Base-by-base conservation (phyloP, 176 grass and related monocot species). In the Musa schizocarpa region DNA sequence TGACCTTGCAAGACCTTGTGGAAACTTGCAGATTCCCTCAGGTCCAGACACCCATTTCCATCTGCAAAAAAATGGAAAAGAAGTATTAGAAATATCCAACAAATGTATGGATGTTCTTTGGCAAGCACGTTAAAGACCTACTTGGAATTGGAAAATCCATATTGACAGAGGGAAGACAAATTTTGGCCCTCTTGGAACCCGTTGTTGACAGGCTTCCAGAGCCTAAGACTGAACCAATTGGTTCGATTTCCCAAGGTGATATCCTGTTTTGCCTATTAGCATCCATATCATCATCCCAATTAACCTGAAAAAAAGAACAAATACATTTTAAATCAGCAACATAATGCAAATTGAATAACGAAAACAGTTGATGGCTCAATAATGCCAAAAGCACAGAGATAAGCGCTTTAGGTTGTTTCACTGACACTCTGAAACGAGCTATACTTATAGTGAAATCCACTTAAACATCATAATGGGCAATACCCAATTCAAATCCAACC, bases 1-100 rank as follows among this genome's bases (percentile, higher is more conserved):
- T 99, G 95, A 99, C 95, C 90, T 99, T 94, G 95, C 95, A 99
- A 99, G 95, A 98, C 95, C 95, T 86, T 80, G 80, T 84, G 84
- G 86, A 86, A 91, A 67, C 27, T 74, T 86, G 77, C 78, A 53
- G 78, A 74, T 86, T 86, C 84, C 95, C 87, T 76, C 1, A 87
- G 77, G 82, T 82, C 88, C 1, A 76, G 69, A 80, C 22, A 72
- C 77, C 57, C 82, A 87, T 69, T 88, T 81, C 84, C 95, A 87
- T 89, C 95, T 99, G 53, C 74, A 91, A 76, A 53, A 7, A 1
- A 43, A 62, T 68, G 9, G 66, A 76, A 5, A 54, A 2, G 24
- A 71, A 50, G 34, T 9, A 51, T 70, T 50, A 49, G 11, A 69
- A 70, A 70, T 22, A 70, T 26, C 29, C 3, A 63, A 53, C 50